Base-by-base conservation (phyloP, 768 basidiomycete species). In the Sutorius australiensis region DNA sequence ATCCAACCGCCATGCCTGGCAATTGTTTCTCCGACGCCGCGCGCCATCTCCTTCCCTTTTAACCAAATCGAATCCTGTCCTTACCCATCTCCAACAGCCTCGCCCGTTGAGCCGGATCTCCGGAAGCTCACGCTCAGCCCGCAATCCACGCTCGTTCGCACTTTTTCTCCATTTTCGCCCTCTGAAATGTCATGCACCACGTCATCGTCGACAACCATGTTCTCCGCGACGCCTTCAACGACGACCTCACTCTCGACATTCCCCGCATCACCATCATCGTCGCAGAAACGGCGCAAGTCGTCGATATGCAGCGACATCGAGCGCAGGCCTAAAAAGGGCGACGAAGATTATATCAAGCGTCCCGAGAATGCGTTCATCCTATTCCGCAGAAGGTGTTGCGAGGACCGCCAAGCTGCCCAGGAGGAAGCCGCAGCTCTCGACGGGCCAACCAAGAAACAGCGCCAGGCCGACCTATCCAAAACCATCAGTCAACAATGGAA, bases 361-460 rank as follows among this genome's bases (percentile, higher is more conserved):
- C 88, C 87, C 2, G 86, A 88, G 72, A 89, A 90, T 63, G 88
- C 88, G 8, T 90, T 90, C 75, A 90, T 90, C 67, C 78, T 90
- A 50, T 90, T 90, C 79, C 81, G 88, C 50, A 80, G 87, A 61
- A 82, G 86, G 62, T 87, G 84, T 71, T 87, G 84, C 70, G 83
- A 86, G 69, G 84, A 87, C 46, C 80, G 83, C 32, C 82, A 86
- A 67, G 72, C 74, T 13, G 77, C 78, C 41, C 74, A 72, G 49
- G 80, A 80, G 45, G 81, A 81, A 47, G 77, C 72, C 3, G 62
- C 69, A 16, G 54, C 53, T 0, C 43, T 64, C 21, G 63, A 65
- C 38, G 61, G 70, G 2, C 76, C 80, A 5, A 67, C 78, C 13
- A 89, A 87, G 81, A 88, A 87, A 67, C 83, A 86, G 67, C 81